Percentiles rank a stretch among this genome's conserved stretches.
Conservation (phyloP, 257 asterid genomes). For the Euphrasia confusa region DNA sequence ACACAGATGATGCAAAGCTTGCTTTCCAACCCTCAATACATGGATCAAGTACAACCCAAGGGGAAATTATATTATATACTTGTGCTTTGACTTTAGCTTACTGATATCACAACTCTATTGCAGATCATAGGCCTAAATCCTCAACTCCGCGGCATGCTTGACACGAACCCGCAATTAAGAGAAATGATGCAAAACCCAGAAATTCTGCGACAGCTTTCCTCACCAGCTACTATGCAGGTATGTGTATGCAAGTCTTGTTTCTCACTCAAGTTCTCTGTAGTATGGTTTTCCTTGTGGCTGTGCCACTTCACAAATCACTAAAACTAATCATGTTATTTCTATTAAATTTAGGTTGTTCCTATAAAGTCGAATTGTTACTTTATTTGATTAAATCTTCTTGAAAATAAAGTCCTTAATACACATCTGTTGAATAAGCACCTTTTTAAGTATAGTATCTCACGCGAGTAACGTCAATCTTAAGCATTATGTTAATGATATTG, state of each 20-base stretch:
- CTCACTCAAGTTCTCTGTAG: slow-evolving; percentile 1
- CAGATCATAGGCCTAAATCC: slow-evolving; percentile 44
- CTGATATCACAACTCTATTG: slow-evolving; percentile 21
- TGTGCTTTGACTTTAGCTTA: slow-evolving; percentile 6
- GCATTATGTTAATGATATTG: background rate
- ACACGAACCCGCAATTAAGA: slow-evolving; percentile 52
- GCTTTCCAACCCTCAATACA: slow-evolving; percentile 53
- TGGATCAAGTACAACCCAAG: slow-evolving; percentile 39
- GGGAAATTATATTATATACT: background rate
- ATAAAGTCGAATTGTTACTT: background rate
- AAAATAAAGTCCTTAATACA: background rate
- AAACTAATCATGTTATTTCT: background rate
- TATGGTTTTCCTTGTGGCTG: slow-evolving; percentile 7
- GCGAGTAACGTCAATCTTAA: background rate
- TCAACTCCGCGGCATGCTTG: slow-evolving; percentile 45
- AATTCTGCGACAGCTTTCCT: slow-evolving; percentile 39
- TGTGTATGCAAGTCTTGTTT: background rate
- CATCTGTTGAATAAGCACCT: background rate
- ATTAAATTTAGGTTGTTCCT: background rate
- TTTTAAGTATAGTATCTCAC: background rate
- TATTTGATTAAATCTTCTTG: slow-evolving; percentile 6
- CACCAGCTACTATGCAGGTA: slow-evolving; percentile 57
- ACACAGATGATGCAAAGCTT: slow-evolving; percentile 54
- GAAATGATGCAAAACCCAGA: slow-evolving; percentile 70
- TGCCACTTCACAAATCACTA: background rate